phyloP scores from a whole-genome alignment of 164 flowering plant species.

The Macadamia integrifolia region DNA sequence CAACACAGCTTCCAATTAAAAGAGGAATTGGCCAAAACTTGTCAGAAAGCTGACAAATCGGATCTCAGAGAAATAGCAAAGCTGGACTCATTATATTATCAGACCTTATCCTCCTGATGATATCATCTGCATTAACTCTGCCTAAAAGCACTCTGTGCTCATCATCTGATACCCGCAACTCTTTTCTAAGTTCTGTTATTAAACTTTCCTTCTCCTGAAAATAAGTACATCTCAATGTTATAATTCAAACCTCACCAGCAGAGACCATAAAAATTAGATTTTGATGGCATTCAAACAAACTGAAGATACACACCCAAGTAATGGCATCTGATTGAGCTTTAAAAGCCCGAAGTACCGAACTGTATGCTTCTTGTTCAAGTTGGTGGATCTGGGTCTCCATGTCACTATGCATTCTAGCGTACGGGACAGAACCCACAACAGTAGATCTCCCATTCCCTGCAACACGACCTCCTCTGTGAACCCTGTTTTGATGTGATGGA shows the following conservation, averaged over 20 bases:
- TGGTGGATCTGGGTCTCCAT: slow-evolving; percentile 75
- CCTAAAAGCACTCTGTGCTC: slow-evolving; percentile 81
- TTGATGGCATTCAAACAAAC: not conserved
- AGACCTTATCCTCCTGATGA: slow-evolving; percentile 73
- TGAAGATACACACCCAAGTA: slow-evolving; percentile 64
- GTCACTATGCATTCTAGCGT: slow-evolving; percentile 54
- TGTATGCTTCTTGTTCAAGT: slow-evolving; percentile 78
- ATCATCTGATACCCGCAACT: slow-evolving; percentile 82
- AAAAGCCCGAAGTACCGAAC: slow-evolving; percentile 48
- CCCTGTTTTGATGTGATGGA: slow-evolving; percentile 72
- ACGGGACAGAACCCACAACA: slow-evolving; percentile 36
- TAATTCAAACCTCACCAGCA: slow-evolving; percentile 9
- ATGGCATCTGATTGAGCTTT: slow-evolving; percentile 98
- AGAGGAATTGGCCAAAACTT: slow-evolving; percentile 1
- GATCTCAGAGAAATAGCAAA: not conserved
- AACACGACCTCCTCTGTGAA: slow-evolving; percentile 53
- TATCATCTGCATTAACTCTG: slow-evolving; percentile 73
- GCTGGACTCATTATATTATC: slow-evolving; percentile 5
- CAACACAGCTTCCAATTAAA: slow-evolving; percentile 9
- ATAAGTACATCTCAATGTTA: slow-evolving; percentile 10
- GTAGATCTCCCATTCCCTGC: slow-evolving; percentile 71
- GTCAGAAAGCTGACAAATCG: not conserved
- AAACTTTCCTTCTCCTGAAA: slow-evolving; percentile 83
- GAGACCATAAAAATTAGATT: slow-evolving; percentile 2
- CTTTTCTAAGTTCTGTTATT: slow-evolving; percentile 88